Evolutionary conservation across 345 rosid genomes (phyloP), one percentile per base, ranked within the genome.

Genomic region (Luvunga scandens): DNA sequence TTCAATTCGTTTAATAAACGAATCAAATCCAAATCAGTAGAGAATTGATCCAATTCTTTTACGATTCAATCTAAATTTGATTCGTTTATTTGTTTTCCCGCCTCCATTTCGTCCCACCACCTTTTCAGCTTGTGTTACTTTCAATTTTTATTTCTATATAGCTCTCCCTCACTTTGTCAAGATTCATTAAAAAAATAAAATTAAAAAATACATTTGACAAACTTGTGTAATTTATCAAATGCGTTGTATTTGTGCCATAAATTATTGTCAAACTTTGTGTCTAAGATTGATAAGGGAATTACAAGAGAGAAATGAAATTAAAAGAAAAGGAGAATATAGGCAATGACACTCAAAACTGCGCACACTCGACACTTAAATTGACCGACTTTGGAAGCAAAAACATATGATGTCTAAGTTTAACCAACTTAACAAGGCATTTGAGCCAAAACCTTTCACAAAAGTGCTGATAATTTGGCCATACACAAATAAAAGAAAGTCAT

Each of bases 351-450:
- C 72, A 45, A n/a, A 45, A 63, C 31, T 7, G 14, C 27, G 14
- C 59, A n/a, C 21, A 13, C 8, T 72, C 59, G n/a, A 57, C 31
- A 57, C 50, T 33, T 33, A 56, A 73, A 6, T 59, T 36, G 66
- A 62, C 39, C 22, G 25, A 18, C 12, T 63, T 28, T 5, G 69
- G 60, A 42, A 42, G 18, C 16, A 74, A 9, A 27, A 39, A 30
- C 0, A 66, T 4, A 60, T 75, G 77, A 75, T 75, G 77, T 62
- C 14, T 62, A 75, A 63, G 77, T 75, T 38, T 75, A 75, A 63
- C 77, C 27, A 56, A 21, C 59, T 62, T 19, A 63, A 30, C 16
- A 61, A 62, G 25, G 28, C 55, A 36, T 10, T 28, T 19, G 42
- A 75, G 19, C 69, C 63, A 25, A 75, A 62, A 22, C 21, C 69